Conservation (phyloP, 495 filamentous ascomycete species). For the Zalerion maritima region DNA sequence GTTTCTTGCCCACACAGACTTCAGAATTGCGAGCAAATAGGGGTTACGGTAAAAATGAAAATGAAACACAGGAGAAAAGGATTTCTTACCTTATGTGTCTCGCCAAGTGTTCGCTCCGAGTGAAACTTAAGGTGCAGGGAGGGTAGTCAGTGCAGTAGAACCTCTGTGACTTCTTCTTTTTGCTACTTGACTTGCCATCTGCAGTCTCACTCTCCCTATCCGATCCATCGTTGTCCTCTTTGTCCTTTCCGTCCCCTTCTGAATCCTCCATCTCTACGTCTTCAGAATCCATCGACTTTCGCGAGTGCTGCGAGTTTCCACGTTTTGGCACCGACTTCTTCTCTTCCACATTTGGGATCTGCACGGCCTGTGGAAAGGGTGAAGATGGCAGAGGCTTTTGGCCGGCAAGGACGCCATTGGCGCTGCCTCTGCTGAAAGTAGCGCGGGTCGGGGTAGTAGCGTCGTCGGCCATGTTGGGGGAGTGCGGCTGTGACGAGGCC, state of each 20-base stretch:
- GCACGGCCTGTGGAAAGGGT: slow-evolving; percentile 37
- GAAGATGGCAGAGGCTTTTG: slow-evolving; percentile 48
- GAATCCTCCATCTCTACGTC: slow-evolving; percentile 68
- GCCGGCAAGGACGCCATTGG: slow-evolving; percentile 28
- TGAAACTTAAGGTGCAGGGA: slow-evolving; percentile 88
- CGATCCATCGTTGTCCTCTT: slow-evolving; percentile 51
- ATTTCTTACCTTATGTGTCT: slow-evolving; percentile 68
- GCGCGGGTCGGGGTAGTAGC: slow-evolving; percentile 48
- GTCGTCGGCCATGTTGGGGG: slow-evolving; percentile 24
- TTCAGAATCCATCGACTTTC: slow-evolving; percentile 51
- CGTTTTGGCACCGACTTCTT: slow-evolving; percentile 28
- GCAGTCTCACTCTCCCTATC: slow-evolving; percentile 60
- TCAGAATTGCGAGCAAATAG: too few species aligned
- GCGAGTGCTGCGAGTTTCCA: slow-evolving; percentile 46
- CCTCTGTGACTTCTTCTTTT: slow-evolving; percentile 93
- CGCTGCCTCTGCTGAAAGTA: slow-evolving; percentile 31
- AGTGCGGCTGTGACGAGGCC: slow-evolving; percentile 19
- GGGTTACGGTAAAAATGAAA: slow-evolving; percentile 1
- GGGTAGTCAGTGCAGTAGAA: slow-evolving; percentile 98
- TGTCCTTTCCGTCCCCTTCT: slow-evolving; percentile 34
- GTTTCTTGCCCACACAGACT: too few species aligned
- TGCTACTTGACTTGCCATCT: slow-evolving; percentile 50
- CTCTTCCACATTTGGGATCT: slow-evolving; percentile 29
- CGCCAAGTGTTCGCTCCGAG: slow-evolving; percentile 88
- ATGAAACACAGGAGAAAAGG: background rate